phyloP scores from a whole-genome alignment of 306 rosid species.

The Macrotyloma uniflorum region DNA sequence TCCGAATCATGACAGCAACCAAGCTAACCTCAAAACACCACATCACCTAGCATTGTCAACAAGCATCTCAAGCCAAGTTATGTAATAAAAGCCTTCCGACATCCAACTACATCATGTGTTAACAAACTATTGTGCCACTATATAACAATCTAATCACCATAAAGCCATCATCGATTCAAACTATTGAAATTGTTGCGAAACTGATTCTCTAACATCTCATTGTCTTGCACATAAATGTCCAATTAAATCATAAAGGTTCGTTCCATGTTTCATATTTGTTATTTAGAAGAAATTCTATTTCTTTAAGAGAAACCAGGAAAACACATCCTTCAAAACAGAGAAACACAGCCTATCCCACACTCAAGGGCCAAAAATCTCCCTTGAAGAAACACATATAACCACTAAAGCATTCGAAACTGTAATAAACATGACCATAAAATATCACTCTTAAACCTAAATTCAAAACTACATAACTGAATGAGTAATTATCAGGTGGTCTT shows the following conservation, averaged over 20 bases:
- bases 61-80: not conserved
- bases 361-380: not conserved
- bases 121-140: not conserved
- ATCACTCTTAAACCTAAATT: not conserved
- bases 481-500: not conserved
- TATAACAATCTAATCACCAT: not conserved
- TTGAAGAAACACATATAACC: not conserved
- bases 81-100: not conserved
- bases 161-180: not conserved
- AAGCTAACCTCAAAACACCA: not conserved
- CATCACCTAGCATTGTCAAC: not conserved
- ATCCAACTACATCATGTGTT: not conserved
- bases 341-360: not conserved
- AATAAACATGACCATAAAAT: not conserved
- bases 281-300: not conserved
- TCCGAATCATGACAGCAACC: not conserved
- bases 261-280: not conserved
- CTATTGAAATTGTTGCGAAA: not conserved
- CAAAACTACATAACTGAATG: not conserved
- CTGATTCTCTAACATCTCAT: not conserved
- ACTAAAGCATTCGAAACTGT: not conserved
- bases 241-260: not conserved
- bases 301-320: not conserved
- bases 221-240: not conserved
- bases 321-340: not conserved